Conservation (phyloP, 345 rosid species). For the Fremontodendron californicum region DNA sequence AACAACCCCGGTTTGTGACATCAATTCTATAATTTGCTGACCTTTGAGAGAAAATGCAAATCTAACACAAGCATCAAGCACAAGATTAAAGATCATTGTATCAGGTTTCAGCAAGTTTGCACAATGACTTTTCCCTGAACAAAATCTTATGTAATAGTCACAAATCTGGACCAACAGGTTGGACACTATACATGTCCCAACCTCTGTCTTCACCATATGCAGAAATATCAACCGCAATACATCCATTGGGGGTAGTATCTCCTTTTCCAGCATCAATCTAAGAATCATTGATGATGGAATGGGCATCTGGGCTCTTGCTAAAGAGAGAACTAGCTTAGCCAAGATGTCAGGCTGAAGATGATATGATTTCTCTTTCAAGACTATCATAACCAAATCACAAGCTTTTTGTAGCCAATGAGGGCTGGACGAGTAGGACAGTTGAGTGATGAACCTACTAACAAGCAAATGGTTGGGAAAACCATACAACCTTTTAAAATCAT, state of each 20-base stretch:
- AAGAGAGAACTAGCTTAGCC: slow-evolving; percentile 50
- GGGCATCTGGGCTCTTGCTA: slow-evolving; percentile 71
- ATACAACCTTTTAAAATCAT: slow-evolving; percentile 52
- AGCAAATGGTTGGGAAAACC: slow-evolving; percentile 45
- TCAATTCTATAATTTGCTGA: slow-evolving; percentile 61
- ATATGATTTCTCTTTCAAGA: slow-evolving; percentile 41
- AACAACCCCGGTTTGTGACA: slow-evolving; percentile 49
- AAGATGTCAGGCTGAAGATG: slow-evolving; percentile 37
- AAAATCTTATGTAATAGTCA: slow-evolving; percentile 24
- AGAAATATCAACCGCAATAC: slow-evolving; percentile 43
- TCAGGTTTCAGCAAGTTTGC: slow-evolving; percentile 49
- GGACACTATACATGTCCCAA: slow-evolving; percentile 62
- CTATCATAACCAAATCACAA: slow-evolving; percentile 35
- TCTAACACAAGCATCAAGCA: slow-evolving; percentile 70
- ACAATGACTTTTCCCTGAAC: slow-evolving; percentile 17
- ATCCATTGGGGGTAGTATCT: slow-evolving; percentile 28
- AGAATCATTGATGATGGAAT: slow-evolving; percentile 50
- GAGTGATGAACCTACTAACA: slow-evolving; percentile 48
- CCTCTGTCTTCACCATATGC: slow-evolving; percentile 75
- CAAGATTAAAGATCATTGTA: slow-evolving; percentile 65
- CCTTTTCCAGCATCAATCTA: slow-evolving; percentile 52
- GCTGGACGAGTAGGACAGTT: slow-evolving; percentile 59
- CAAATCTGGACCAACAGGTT: slow-evolving; percentile 67
- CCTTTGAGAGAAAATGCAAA: slow-evolving; percentile 65
- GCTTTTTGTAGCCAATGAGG: slow-evolving; percentile 57